Base-by-base conservation (phyloP, 192 early-diverging fungal genomes). In the Backusella sp. region DNA sequence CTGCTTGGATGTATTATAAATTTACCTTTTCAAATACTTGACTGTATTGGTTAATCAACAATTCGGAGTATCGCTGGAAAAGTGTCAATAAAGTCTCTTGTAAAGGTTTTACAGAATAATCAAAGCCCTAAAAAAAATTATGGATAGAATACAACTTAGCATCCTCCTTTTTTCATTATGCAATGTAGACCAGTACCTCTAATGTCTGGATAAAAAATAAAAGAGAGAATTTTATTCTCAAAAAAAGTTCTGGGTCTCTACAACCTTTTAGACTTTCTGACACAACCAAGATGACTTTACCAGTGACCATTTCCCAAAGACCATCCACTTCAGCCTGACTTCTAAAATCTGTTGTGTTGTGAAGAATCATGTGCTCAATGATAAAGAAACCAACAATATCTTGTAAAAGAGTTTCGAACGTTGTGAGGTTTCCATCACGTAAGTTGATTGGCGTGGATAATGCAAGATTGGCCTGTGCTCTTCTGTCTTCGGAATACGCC, bases 301-400 rank as follows among this genome's bases (percentile, higher is more conserved):
- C 88, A 6, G 92, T 94, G 6, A 95, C 92, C 15, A 86, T 86
- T 35, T 96, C 92, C 94, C 98, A 99, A 42, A 99, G 88, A 19
- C 88, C 86, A 75, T 99, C 97, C 23, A 98, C 88, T 80, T 96
- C 86, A 15, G 88, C 77, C 70, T 92, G 90, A 21, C 95, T 94
- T 72, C 97, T 88, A 78, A 99, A 99, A 72, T 98, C 92, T 26
- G 87, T 90, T 3, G 96, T 97, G 6, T 95, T 92, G 68, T 92
- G 91, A 42, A 97, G 77, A 67, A 99, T 92, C 36, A 91, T 88
- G 52, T 95, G 91, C 77, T 99, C 98, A 0, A 99, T 92, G 35
- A 98, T 91, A 78, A 99, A 99, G 76, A 99, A 99, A 15, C 98
- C 98, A 17, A 95, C 92, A 72, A 98, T 90, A 52, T 99, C 96